Evolutionary conservation across 208 protist genomes (phyloP).

Genomic region (Trypanosoma avium): DNA sequence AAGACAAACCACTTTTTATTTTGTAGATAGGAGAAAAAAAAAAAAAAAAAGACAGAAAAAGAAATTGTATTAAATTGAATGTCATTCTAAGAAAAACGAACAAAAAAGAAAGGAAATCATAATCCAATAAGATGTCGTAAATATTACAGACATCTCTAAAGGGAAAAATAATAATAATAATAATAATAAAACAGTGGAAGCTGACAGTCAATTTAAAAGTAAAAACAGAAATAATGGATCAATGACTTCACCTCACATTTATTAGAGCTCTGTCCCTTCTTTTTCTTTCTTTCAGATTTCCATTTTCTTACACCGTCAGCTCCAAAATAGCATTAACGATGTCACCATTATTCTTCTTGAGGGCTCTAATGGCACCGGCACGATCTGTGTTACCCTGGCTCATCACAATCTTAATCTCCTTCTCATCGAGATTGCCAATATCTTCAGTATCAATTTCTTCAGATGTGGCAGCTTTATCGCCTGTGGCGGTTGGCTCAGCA

Average conservation of each 20-base stretch:
- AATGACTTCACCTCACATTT: conserved; percentile 5
- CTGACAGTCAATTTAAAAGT: conserved; percentile 21
- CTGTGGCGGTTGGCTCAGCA: not conserved
- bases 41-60: conserved; percentile 3
- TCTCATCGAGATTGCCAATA: conserved; percentile 65
- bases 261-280: conserved; percentile 1
- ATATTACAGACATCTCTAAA: no score
- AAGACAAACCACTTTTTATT: conserved; percentile 24
- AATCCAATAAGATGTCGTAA: no score
- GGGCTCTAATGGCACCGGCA: conserved; percentile 75
- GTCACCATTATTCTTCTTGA: conserved; percentile 87
- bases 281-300: not conserved
- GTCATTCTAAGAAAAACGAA: no score
- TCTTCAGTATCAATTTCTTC: conserved; percentile 63
- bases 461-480: not conserved
- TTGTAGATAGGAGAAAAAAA: not conserved
- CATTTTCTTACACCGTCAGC: conserved; percentile 60
- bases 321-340: conserved; percentile 90
- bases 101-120: no score
- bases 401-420: conserved; percentile 88
- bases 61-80: no score
- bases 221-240: conserved; percentile 12
- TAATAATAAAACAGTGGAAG: no score
- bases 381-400: conserved; percentile 69
- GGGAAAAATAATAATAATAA: no score